Evolutionary conservation across 1,284 basidiomycete genomes (phyloP).

Genomic region (Tilletia horrida): DNA sequence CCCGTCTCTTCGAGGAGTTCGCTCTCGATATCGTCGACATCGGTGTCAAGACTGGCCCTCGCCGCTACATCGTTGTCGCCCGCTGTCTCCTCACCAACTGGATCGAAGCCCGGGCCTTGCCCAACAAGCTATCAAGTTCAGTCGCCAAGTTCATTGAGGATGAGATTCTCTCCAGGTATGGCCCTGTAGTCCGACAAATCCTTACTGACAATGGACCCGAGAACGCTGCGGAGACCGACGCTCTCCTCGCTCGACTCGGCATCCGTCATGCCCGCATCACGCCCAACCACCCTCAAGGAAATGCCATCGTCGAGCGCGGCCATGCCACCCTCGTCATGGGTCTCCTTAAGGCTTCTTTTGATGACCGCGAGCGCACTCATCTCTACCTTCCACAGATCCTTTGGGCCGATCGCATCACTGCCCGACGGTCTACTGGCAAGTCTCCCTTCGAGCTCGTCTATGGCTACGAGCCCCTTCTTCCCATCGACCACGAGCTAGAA

Average conservation of each 20-base stretch:
- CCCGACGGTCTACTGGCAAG: not conserved
- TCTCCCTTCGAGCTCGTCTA: conserved; percentile 3
- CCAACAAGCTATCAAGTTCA: not conserved
- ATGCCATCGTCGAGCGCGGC: not conserved
- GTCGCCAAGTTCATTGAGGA: conserved; percentile 16
- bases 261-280: not conserved
- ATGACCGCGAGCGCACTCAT: not conserved
- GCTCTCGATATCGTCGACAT: not conserved
- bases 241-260: not conserved
- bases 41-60: not conserved
- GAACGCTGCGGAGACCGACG: not conserved
- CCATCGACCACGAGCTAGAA: not conserved
- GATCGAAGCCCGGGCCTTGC: not conserved
- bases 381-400: conserved; percentile 1
- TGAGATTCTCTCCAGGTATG: not conserved
- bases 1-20: not conserved
- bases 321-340: conserved; percentile 1
- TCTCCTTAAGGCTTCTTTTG: not conserved
- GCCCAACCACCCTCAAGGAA: not conserved
- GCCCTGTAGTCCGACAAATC: not conserved
- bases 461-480: not conserved
- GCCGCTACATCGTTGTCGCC: not conserved
- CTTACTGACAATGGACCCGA: conserved; percentile 1
- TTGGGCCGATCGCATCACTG: conserved; percentile 1
- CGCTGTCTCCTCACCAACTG: not conserved